A percentile compares a stretch with the other conserved stretches of the same genome.
Evolutionary conservation across 371 early-diverging fungal genomes (phyloP).

Genomic region (Rhizomucor miehei): DNA sequence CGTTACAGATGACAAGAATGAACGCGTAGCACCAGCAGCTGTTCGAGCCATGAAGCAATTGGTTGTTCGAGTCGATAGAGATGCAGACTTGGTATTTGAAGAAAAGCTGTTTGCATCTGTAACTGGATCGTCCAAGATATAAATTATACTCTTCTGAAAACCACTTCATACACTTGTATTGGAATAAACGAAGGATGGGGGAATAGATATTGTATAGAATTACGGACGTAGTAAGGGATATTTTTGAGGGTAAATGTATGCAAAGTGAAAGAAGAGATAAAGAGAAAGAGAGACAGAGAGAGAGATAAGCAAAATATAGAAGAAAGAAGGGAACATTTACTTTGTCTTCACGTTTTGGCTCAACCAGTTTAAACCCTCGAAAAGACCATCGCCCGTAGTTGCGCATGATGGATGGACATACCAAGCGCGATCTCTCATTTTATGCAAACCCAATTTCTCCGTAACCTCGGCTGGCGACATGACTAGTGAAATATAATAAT

Average conservation of each 20-base stretch:
- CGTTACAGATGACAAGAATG: slow-evolving; percentile 11
- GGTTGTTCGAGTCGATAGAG: slow-evolving; percentile 21
- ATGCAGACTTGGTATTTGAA: slow-evolving; percentile 29
- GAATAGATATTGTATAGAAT: too few species aligned
- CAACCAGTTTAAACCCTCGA: slow-evolving; percentile 88
- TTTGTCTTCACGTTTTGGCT: slow-evolving; percentile 81
- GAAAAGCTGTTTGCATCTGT: slow-evolving; percentile 24
- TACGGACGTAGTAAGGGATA: too few species aligned
- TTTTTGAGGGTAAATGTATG: too few species aligned
- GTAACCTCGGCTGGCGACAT: slow-evolving; percentile 82
- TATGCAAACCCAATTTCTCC: slow-evolving; percentile 71
- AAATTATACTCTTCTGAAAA: too few species aligned
- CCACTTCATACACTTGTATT: too few species aligned
- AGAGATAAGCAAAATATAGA: too few species aligned
- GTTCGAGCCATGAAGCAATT: slow-evolving; percentile 50
- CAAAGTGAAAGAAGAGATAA: too few species aligned
- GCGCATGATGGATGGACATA: slow-evolving; percentile 87
- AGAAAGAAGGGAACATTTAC: too few species aligned
- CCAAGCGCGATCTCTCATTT: slow-evolving; percentile 79
- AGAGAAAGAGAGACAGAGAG: too few species aligned
- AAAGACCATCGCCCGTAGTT: slow-evolving; percentile 84
- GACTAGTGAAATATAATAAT: slow-evolving; percentile 28
- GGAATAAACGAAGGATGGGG: too few species aligned
- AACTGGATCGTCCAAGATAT: slow-evolving; percentile 16
- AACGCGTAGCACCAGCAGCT: slow-evolving; percentile 29